phyloP scores from a whole-genome alignment of 768 basidiomycete species.

The Leccinum ochraceum region DNA sequence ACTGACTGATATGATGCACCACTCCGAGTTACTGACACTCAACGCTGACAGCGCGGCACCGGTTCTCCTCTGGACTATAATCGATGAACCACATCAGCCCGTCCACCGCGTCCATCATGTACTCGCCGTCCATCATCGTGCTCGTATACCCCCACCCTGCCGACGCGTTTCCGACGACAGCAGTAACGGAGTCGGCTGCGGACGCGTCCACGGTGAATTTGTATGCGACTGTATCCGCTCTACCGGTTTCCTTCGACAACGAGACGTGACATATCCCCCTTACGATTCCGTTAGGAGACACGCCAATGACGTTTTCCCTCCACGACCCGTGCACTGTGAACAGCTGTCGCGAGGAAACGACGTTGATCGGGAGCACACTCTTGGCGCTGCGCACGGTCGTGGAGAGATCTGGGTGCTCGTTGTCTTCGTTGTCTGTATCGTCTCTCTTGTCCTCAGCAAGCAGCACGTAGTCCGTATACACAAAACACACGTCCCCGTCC shows the following conservation, averaged over 20 bases:
- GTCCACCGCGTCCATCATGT: too few relatives aligned
- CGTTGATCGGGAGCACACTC: conserved; percentile 10
- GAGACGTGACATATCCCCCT: conserved; percentile 7
- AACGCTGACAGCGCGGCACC: too few relatives aligned
- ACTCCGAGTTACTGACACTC: too few relatives aligned
- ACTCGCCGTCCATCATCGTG: too few relatives aligned
- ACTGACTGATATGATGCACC: too few relatives aligned
- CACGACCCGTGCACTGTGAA: conserved; percentile 4
- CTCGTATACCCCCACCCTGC: too few relatives aligned
- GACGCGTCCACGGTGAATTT: conserved; percentile 22
- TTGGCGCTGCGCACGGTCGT: conserved; percentile 8
- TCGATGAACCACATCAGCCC: too few relatives aligned
- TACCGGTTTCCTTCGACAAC: not conserved
- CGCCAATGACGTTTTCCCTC: conserved; percentile 14
- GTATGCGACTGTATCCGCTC: not conserved
- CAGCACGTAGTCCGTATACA: conserved; percentile 19
- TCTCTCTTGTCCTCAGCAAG: not conserved
- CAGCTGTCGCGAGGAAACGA: conserved; percentile 9
- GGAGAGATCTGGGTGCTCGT: not conserved
- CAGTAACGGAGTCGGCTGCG: not conserved
- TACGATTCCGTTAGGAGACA: conserved; percentile 15
- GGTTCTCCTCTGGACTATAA: too few relatives aligned
- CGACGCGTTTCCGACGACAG: not conserved
- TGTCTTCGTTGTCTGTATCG: not conserved
- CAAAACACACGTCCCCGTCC: not conserved